phyloP scores from a whole-genome alignment of 495 filamentous ascomycete species.

The Lindgomyces ingoldianus region DNA sequence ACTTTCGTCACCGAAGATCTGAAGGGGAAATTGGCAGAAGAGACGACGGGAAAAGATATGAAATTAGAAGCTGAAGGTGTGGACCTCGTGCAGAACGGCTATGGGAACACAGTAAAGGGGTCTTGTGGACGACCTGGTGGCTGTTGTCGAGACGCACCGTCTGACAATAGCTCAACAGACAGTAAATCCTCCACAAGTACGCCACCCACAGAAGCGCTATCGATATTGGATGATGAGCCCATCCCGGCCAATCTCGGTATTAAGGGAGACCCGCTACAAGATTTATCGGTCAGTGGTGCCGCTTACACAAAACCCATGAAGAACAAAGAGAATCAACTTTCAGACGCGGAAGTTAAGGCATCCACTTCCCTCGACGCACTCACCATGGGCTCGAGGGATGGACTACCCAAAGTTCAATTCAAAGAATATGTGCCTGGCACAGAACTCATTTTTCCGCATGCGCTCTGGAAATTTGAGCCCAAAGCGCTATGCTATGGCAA shows the following conservation, averaged over 20 bases:
- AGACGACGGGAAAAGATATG: neutral
- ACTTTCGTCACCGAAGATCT: constrained; percentile 55
- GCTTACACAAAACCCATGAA: constrained; percentile 41
- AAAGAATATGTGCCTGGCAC: constrained; percentile 43
- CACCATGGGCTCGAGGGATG: constrained; percentile 15
- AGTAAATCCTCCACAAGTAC: constrained; percentile 23
- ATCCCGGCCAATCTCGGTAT: constrained; percentile 19
- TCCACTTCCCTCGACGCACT: constrained; percentile 29
- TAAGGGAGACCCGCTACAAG: constrained; percentile 19
- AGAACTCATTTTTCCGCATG: constrained; percentile 46
- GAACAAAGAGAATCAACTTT: constrained; percentile 30
- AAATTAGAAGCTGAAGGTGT: constrained; percentile 17
- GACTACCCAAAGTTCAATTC: constrained; percentile 44
- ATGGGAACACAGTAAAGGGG: constrained; percentile 12
- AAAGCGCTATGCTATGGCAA: constrained; percentile 46
- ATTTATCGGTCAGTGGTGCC: constrained; percentile 29
- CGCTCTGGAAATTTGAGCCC: constrained; percentile 41
- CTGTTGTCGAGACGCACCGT: constrained; percentile 45
- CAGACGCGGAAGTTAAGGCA: constrained; percentile 23
- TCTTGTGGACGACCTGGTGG: constrained; percentile 47
- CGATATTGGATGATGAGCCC: constrained; percentile 18
- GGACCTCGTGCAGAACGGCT: constrained; percentile 4
- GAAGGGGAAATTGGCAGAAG: constrained; percentile 40
- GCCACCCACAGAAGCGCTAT: constrained; percentile 18
- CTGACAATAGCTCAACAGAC: constrained; percentile 19